A percentile compares a stretch with the other conserved stretches of the same genome.
phyloP scores from a whole-genome alignment of 371 early-diverging fungal species.

The Batkoa obscura region DNA sequence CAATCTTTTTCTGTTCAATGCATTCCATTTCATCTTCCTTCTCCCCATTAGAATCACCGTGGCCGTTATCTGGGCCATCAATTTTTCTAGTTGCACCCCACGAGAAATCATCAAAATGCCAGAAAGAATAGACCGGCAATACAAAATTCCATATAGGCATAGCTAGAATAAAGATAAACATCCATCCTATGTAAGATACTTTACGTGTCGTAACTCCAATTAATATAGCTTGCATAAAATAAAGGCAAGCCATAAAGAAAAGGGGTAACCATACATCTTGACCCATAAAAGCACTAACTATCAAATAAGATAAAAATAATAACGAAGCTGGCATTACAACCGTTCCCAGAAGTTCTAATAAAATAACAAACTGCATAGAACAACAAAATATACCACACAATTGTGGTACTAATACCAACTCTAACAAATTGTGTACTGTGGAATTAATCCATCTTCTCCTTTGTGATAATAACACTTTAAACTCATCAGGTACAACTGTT shows the following conservation, averaged over 20 bases:
- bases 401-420: constrained; percentile 73
- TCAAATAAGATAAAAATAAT: constrained; percentile 24
- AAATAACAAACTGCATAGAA: constrained; percentile 95
- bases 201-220: constrained; percentile 74
- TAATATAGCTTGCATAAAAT: constrained; percentile 77
- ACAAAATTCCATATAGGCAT: constrained; percentile 92
- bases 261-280: constrained; percentile 38
- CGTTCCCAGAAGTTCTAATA: constrained; percentile 92
- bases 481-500: constrained; percentile 84
- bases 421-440: constrained; percentile 90
- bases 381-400: constrained; percentile 95
- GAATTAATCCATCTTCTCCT: constrained; percentile 98
- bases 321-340: constrained; percentile 90
- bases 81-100: constrained; percentile 95
- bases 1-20: too few relatives aligned
- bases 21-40: too few relatives aligned
- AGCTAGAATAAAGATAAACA: constrained; percentile 77
- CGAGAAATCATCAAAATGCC: constrained; percentile 98
- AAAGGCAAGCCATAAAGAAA: constrained; percentile 47
- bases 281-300: constrained; percentile 27
- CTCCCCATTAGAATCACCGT: too few relatives aligned
- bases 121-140: constrained; percentile 90
- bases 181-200: constrained; percentile 83
- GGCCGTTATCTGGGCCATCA: constrained; percentile 33
- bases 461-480: constrained; percentile 81